Evolutionary conservation across 2,329 filamentous ascomycete species (phyloP).

Genomic region (Grosmannia serpens): DNA sequence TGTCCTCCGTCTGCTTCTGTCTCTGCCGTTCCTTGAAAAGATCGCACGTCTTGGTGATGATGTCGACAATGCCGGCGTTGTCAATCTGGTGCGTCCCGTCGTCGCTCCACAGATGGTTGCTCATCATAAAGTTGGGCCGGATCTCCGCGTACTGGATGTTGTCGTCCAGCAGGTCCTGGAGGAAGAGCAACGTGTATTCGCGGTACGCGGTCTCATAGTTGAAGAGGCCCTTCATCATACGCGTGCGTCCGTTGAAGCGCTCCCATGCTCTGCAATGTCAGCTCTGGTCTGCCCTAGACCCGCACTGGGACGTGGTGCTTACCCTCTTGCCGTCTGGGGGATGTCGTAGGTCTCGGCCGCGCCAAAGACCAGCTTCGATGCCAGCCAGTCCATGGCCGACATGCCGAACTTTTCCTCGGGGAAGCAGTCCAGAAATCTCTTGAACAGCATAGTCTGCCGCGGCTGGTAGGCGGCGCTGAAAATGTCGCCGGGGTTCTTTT

Average conservation of each 20-base stretch:
- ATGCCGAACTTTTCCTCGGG: conserved; percentile 14
- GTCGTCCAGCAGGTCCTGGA: conserved; percentile 51
- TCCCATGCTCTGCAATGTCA: conserved; percentile 35
- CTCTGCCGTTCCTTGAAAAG: conserved; percentile 26
- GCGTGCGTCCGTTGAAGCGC: conserved; percentile 56
- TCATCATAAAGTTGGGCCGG: conserved; percentile 55
- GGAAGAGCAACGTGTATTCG: conserved; percentile 46
- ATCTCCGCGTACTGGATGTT: conserved; percentile 63
- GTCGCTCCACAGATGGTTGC: conserved; percentile 48
- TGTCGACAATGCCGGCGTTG: conserved; percentile 47
- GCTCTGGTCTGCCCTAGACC: not conserved
- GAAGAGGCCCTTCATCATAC: conserved; percentile 62
- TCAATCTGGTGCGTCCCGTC: conserved; percentile 40
- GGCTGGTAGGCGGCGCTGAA: conserved; percentile 36
- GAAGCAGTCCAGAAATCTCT: conserved; percentile 27
- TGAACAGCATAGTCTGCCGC: conserved; percentile 30
- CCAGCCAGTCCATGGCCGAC: conserved; percentile 41
- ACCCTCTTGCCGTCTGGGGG: conserved; percentile 42
- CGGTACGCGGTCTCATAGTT: conserved; percentile 54
- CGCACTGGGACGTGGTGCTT: conserved; percentile 14
- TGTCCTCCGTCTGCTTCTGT: conserved; percentile 11
- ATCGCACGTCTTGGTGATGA: conserved; percentile 44
- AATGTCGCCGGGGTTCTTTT: conserved; percentile 25
- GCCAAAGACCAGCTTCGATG: conserved; percentile 49
- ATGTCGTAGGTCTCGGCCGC: conserved; percentile 46